Conservation (phyloP, 306 rosid species). For the Castanospermum australe region DNA sequence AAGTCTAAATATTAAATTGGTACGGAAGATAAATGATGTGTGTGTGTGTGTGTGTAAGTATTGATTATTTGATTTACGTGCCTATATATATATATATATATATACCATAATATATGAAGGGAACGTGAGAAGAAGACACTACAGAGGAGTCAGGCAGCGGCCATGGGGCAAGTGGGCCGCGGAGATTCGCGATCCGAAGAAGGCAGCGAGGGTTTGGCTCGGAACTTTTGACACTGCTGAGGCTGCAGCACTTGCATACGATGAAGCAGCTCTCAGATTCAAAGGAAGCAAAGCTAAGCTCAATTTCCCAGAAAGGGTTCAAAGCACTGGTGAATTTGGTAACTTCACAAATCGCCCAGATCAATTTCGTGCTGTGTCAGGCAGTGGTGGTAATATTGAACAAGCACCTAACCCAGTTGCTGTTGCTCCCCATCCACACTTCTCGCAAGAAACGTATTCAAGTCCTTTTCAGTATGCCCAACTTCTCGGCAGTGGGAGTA, state of each 20-base stretch:
- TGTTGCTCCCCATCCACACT: background rate
- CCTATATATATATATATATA: too few species aligned
- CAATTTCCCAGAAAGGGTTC: slow-evolving; percentile 76
- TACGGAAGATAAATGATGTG: too few species aligned
- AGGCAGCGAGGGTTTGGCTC: slow-evolving; percentile 74
- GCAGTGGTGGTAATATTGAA: background rate
- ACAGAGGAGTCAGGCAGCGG: slow-evolving; percentile 81
- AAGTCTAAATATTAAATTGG: too few species aligned
- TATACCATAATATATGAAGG: too few species aligned
- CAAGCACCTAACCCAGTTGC: background rate
- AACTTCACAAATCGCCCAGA: slow-evolving; percentile 28
- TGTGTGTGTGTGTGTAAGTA: background rate
- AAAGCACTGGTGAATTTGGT: background rate
- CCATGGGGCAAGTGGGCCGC: slow-evolving; percentile 89
- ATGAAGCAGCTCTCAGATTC: slow-evolving; percentile 68
- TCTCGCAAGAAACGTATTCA: slow-evolving; percentile 5
- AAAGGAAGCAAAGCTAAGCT: slow-evolving; percentile 84
- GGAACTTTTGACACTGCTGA: slow-evolving; percentile 76
- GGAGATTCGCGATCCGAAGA: slow-evolving; percentile 77
- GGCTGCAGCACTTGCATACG: slow-evolving; percentile 75
- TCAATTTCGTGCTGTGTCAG: background rate
- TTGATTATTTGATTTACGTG: background rate
- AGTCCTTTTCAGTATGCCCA: background rate
- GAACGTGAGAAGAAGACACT: slow-evolving; percentile 37
- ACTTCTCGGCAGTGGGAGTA: background rate